A percentile compares a stretch with the other conserved stretches of the same genome.
Conservation (phyloP, 2,329 filamentous ascomycete species). For the Calonectria pteridis region DNA sequence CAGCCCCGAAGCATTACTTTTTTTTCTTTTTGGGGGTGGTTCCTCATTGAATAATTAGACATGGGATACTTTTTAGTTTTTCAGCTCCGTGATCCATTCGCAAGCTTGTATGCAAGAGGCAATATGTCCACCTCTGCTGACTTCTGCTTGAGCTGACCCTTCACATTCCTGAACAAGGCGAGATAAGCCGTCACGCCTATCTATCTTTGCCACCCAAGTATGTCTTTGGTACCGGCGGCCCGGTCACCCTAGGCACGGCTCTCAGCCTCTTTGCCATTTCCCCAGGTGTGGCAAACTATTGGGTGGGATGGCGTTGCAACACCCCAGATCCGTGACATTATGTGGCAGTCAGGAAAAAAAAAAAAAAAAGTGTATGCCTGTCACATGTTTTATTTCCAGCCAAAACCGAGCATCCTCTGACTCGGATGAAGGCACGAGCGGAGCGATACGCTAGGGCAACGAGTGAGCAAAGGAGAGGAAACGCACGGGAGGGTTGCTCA, state of each 20-base stretch:
- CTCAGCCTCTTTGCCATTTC: slow-evolving; percentile 18
- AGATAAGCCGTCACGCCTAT: neutral
- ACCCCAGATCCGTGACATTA: slow-evolving; percentile 26
- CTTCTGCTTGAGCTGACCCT: neutral
- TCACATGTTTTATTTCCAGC: slow-evolving; percentile 21
- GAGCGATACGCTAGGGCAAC: slow-evolving; percentile 13
- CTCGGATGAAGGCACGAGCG: slow-evolving; percentile 25
- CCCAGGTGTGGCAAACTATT: slow-evolving; percentile 33
- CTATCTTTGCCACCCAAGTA: slow-evolving; percentile 10
- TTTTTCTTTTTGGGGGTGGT: neutral
- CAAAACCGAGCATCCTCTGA: neutral
- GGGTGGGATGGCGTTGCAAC: slow-evolving; percentile 32
- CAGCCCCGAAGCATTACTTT: neutral
- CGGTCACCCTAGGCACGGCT: slow-evolving; percentile 33
- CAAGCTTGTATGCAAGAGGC: neutral
- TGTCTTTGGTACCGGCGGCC: slow-evolving; percentile 22
- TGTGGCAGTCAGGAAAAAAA: slow-evolving; percentile 6
- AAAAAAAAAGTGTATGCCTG: neutral
- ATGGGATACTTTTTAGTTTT: neutral
- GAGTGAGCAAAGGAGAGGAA: slow-evolving; percentile 5
- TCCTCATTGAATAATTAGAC: neutral
- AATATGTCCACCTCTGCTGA: neutral
- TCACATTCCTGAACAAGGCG: neutral
- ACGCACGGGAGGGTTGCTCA: neutral
- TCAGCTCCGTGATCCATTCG: neutral